Evolutionary conservation across 2,329 filamentous ascomycete genomes (phyloP).

Genomic region (Beauveria varroae): DNA sequence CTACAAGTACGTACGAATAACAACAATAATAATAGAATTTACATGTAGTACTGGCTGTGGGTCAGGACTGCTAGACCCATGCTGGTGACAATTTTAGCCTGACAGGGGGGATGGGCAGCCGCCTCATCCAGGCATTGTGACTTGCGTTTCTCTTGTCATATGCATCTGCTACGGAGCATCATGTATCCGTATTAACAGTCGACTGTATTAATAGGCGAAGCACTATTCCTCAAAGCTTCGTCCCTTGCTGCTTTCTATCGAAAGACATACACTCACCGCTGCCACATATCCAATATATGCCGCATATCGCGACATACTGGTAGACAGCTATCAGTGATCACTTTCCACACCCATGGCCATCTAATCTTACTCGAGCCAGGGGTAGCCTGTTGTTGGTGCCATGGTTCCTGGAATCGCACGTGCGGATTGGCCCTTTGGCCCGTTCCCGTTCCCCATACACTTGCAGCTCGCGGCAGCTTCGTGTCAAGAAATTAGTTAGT

Average conservation of each 20-base stretch:
- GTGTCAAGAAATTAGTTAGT: background rate
- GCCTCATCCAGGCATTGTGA: background rate
- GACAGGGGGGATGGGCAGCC: background rate
- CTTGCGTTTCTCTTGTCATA: background rate
- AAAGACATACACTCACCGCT: no score
- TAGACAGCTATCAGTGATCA: background rate
- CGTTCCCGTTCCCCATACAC: background rate
- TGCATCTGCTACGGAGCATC: background rate
- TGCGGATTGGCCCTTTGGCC: background rate
- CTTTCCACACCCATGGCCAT: background rate
- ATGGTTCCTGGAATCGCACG: background rate
- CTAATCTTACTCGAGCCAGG: conserved; percentile 8
- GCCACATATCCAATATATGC: no score
- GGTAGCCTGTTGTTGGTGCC: background rate
- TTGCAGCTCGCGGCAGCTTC: background rate
- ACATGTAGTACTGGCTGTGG: background rate
- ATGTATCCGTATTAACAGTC: background rate
- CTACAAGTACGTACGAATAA: no score
- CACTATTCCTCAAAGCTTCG: no score
- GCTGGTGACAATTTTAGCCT: background rate
- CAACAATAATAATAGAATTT: background rate
- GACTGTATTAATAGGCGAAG: no score
- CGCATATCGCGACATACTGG: background rate
- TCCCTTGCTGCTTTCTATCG: background rate
- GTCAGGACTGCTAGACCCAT: background rate